Conservation (phyloP, 768 basidiomycete genomes). For the Coprinopsis strossmayeri region DNA sequence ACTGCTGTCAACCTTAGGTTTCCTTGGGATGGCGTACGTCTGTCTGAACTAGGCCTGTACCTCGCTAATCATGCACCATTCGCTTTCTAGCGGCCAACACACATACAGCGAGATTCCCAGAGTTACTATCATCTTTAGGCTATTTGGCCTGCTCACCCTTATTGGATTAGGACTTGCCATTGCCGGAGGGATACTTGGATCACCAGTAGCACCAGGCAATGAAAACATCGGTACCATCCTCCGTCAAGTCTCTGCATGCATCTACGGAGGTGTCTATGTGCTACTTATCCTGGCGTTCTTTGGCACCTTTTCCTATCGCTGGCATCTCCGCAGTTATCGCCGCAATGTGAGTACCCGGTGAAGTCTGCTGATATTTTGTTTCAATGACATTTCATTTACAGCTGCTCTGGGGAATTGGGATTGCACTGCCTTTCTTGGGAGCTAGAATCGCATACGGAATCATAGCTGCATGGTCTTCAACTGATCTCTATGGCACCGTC, state of each 20-base stretch:
- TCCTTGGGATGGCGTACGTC: constrained; percentile 45
- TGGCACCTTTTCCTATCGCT: constrained; percentile 39
- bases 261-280: constrained; percentile 37
- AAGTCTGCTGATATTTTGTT: constrained; percentile 1
- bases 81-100: constrained; percentile 36
- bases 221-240: constrained; percentile 30
- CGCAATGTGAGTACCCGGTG: constrained; percentile 30
- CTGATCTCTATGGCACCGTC: constrained; percentile 32
- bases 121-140: constrained; percentile 29
- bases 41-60: no score
- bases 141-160: constrained; percentile 29
- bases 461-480: constrained; percentile 52
- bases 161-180: constrained; percentile 35
- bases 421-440: constrained; percentile 55
- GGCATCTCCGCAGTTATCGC: constrained; percentile 39
- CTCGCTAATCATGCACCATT: constrained; percentile 14
- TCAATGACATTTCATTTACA: constrained; percentile 16
- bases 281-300: constrained; percentile 33
- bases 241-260: constrained; percentile 34
- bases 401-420: constrained; percentile 50
- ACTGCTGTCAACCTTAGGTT: constrained; percentile 37
- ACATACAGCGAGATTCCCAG: constrained; percentile 45
- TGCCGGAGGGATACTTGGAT: constrained; percentile 41
- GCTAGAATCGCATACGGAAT: constrained; percentile 53
- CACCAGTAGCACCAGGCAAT: constrained; percentile 25